These are phyloP conservation scores for Salix arbutifolia DNA, from an alignment of 345 rosid species.

Conservation along the genomic window DNA sequence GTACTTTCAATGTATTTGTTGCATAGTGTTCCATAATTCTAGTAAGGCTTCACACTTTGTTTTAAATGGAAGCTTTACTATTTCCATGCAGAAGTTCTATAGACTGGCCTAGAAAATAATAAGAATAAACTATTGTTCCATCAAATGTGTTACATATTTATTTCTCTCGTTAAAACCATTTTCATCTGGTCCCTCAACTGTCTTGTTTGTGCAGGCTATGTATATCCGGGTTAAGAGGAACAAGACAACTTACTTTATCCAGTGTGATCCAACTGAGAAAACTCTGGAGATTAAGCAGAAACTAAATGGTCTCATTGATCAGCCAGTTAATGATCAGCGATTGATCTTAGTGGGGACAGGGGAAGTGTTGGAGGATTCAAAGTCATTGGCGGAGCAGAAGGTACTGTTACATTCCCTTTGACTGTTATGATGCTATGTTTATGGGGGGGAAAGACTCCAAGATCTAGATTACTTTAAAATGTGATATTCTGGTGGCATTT, in stretches of 20 bases:
- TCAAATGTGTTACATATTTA: background rate
- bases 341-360: conserved; percentile 55
- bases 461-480: background rate
- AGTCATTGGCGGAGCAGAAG: conserved; percentile 80
- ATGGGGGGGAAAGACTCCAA: no score
- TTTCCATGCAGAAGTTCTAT: no score
- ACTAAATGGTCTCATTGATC: conserved; percentile 57
- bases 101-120: background rate
- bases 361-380: conserved; percentile 67
- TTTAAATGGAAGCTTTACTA: no score
- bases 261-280: conserved; percentile 84
- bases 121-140: background rate
- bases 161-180: background rate
- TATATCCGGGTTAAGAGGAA: conserved; percentile 84
- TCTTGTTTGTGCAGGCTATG: conserved; percentile 55
- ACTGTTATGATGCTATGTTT: background rate
- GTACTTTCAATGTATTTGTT: no score
- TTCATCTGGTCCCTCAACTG: conserved; percentile 1
- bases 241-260: conserved; percentile 83
- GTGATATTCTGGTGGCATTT: background rate
- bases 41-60: no score
- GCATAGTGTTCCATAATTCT: no score
- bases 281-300: conserved; percentile 68
- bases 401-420: conserved; percentile 26
- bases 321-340: conserved; percentile 63